Evolutionary conservation across 495 filamentous ascomycete genomes (phyloP).

Genomic region (Tetracladium marchalianum): DNA sequence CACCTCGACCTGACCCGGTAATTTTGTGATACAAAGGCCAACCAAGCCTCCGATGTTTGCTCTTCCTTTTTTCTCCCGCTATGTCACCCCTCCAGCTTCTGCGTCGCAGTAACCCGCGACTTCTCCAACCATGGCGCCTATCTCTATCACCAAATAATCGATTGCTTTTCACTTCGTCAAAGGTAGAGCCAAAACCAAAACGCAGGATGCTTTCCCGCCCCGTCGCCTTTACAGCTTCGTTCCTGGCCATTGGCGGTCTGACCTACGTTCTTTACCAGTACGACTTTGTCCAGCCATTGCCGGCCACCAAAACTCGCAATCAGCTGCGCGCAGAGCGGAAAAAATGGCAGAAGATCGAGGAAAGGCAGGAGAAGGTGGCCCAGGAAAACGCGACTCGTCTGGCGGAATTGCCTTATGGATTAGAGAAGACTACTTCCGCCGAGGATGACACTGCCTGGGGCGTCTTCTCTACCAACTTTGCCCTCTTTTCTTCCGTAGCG

Average conservation of each 20-base stretch:
- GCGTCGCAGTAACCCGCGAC: too few relatives aligned
- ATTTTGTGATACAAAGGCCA: too few relatives aligned
- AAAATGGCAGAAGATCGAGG: conserved; percentile 1
- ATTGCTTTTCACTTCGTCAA: conserved; percentile 4
- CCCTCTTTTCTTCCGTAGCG: conserved; percentile 41
- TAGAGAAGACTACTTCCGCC: background rate
- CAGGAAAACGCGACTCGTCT: conserved; percentile 8
- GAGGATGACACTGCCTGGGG: conserved; percentile 42
- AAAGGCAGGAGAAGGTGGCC: conserved; percentile 8
- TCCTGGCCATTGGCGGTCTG: conserved; percentile 2
- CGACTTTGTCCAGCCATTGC: conserved; percentile 15
- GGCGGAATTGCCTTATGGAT: conserved; percentile 6
- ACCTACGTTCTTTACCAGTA: conserved; percentile 16
- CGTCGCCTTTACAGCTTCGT: background rate
- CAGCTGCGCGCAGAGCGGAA: conserved; percentile 8
- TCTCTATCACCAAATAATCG: background rate
- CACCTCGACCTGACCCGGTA: too few relatives aligned
- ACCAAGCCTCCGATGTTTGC: too few relatives aligned
- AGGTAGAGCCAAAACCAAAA: background rate
- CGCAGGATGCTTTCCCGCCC: too few relatives aligned
- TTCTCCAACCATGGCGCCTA: too few relatives aligned
- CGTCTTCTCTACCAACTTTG: conserved; percentile 47
- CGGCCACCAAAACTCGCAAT: conserved; percentile 12
- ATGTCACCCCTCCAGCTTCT: too few relatives aligned
- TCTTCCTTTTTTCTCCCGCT: too few relatives aligned